These are phyloP conservation scores for Amanita inopinata DNA, from an alignment of 768 basidiomycete species.

Conservation along the genomic window DNA sequence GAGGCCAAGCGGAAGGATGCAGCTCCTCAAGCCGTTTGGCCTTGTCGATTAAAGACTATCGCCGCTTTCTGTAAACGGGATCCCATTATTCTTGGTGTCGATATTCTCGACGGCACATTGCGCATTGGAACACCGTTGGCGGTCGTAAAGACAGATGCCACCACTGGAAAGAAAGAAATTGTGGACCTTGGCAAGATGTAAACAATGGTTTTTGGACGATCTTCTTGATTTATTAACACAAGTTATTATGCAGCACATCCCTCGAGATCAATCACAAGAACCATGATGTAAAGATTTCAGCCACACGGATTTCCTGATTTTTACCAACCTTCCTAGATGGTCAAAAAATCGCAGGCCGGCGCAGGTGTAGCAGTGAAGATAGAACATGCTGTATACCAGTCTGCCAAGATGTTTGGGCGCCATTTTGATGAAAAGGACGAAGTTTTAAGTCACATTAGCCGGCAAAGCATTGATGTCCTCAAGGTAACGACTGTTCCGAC, in stretches of 20 bases:
- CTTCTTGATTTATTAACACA: conserved; percentile 7
- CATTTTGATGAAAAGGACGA: conserved; percentile 98
- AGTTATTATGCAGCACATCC: conserved; percentile 55
- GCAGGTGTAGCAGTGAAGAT: conserved; percentile 98
- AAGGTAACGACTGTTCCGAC: conserved; percentile 45
- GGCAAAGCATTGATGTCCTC: conserved; percentile 90
- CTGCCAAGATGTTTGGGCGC: conserved; percentile 90
- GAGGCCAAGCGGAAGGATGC: conserved; percentile 91
- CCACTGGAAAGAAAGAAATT: conserved; percentile 83
- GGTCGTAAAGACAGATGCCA: conserved; percentile 86
- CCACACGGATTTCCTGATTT: conserved; percentile 3
- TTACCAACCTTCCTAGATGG: conserved; percentile 37
- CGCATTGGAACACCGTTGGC: conserved; percentile 91
- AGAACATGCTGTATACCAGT: conserved; percentile 93
- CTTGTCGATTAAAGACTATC: conserved; percentile 85
- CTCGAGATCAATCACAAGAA: conserved; percentile 96
- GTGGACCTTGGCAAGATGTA: conserved; percentile 93
- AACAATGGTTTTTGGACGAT: conserved; percentile 20
- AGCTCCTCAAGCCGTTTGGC: conserved; percentile 94
- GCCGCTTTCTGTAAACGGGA: conserved; percentile 96
- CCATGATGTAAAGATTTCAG: conserved; percentile 46
- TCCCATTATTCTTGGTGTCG: conserved; percentile 94
- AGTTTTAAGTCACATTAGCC: conserved; percentile 79
- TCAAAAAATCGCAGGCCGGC: conserved; percentile 93
- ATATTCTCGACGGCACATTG: conserved; percentile 88